Evolutionary conservation across 1,284 basidiomycete genomes (phyloP).

Genomic region (Wallemia ichthyophaga): DNA sequence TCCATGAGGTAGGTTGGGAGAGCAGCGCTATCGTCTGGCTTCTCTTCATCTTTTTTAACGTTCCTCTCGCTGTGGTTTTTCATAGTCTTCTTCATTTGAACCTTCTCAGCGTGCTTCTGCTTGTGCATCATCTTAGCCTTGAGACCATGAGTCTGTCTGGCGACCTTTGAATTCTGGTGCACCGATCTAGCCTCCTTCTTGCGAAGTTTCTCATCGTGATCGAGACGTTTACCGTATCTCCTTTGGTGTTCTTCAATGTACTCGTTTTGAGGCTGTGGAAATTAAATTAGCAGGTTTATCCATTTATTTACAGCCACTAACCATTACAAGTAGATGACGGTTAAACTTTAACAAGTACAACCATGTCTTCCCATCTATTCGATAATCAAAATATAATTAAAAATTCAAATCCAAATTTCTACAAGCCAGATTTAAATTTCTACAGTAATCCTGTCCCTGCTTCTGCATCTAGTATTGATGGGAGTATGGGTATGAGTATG

Average conservation of each 20-base stretch:
- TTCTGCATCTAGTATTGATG: not conserved
- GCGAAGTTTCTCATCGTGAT: constrained; percentile 25
- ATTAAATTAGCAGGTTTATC: not conserved
- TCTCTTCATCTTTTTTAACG: constrained; percentile 43
- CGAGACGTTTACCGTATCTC: constrained; percentile 15
- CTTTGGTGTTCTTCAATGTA: constrained; percentile 51
- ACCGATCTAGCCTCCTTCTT: constrained; percentile 70
- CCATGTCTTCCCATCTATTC: not conserved
- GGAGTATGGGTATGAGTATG: not conserved
- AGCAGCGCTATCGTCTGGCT: constrained; percentile 38
- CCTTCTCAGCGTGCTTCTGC: constrained; percentile 84
- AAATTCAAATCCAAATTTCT: no score
- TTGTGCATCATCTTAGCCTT: constrained; percentile 95
- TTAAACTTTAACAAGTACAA: not conserved
- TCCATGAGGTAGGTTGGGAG: constrained; percentile 85
- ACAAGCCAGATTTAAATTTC: not conserved
- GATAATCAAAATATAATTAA: not conserved
- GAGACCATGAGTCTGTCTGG: constrained; percentile 82
- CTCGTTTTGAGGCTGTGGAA: constrained; percentile 30
- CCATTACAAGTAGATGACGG: not conserved
- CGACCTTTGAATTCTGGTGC: constrained; percentile 60
- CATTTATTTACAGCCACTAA: not conserved
- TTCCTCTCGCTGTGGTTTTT: constrained; percentile 97
- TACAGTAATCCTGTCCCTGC: not conserved
- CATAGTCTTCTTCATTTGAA: constrained; percentile 95